Base-by-base conservation (phyloP, 495 filamentous ascomycete species). In the Chaetomium tenue region DNA sequence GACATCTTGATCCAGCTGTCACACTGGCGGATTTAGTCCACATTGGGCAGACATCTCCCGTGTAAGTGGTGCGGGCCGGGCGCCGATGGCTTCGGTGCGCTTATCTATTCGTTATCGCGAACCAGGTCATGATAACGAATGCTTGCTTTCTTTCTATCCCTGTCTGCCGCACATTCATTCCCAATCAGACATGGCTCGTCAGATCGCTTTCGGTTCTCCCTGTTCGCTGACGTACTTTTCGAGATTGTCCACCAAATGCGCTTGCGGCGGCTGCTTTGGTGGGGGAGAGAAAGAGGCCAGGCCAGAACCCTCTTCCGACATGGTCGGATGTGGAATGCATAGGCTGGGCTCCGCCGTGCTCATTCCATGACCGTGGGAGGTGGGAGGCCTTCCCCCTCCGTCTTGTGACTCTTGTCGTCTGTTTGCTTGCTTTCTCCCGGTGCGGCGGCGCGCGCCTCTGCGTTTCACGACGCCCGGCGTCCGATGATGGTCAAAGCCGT, bases 221-320 rank as follows among this genome's bases (percentile, higher is more conserved):
- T 37, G 33, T 7, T 16, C 11, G 37, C 30, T 46, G 23, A 58
- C 44, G 20, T 23, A 28, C 23, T 60, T 51, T 9, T 40, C 53
- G 9, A 9, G 33, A 52, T 9, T 39, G 18, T 39, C 26, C 28
- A n/a, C 28, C 2, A 15, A 39, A 28, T 18, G 46, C 58, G 58
- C 58, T 51, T 60, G 47, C 46, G 47, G 58, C 58, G 58, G 58
- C 28, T 51, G 46, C 20, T 50, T 20, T 25, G 26, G 7, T 3
- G 15, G n/a, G n/a, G 22, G 57, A 13, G 16, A 50, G 2, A n/a
- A 20, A 60, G 6, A 16, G 18, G 33, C 47, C 20, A 50, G 9
- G 44, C 23, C 12, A 42, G 3, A 30, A 30, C 28, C 28, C 33
- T 3, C 33, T 37, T 37, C 5, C 33, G 5, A 7, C 18, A 13